Evolutionary conservation across 345 rosid species (phyloP), one percentile per base, ranked within the genome.

Genomic region (Lepidium sativum): DNA sequence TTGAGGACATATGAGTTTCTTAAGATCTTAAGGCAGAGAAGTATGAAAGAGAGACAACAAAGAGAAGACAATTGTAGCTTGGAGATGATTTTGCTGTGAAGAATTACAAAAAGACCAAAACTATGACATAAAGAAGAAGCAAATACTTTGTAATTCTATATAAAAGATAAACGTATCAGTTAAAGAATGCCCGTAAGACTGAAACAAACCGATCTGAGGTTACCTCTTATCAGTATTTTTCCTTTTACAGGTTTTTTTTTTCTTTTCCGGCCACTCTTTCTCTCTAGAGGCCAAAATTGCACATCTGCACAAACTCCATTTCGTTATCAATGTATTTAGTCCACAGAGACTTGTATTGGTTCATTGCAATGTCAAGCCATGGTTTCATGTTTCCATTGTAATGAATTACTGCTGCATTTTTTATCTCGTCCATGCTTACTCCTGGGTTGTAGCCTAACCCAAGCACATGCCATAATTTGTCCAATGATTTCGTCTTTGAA

Each of bases 371-470:
- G 63, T 91, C 95, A 6, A 92, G 94, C 96, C 98, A 92, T 32
- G 98, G 98, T 81, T 92, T 89, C 97, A 87, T 87, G 80, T 92
- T 86, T 40, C 98, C 97, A 62, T 83, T 92, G 79, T 81, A 92
- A 72, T 92, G 98, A 34, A 92, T 83, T 70, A 89, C 92, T 16
- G 96, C 96, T 49, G 97, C 97, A 1, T 83, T 89, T 54, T 67
- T 82, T 59, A 92, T 87, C 64, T 80, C 89, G 48, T 89, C 89
- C 89, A 86, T 84, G 76, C 91, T 84, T 59, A 92, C 79, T 65
- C 96, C 87, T 23, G 92, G 91, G 81, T 86, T 82, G 75, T 89
- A 86, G 21, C 98, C 98, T 34, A 92, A 94, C 34, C 97, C 98
- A 20, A 86, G 88, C 37, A 86, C 90, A 27, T 91, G 98, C 98